These are phyloP conservation scores for Colletotrichum filicis DNA, from an alignment of 2,329 filamentous ascomycete species.

Conservation along the genomic window DNA sequence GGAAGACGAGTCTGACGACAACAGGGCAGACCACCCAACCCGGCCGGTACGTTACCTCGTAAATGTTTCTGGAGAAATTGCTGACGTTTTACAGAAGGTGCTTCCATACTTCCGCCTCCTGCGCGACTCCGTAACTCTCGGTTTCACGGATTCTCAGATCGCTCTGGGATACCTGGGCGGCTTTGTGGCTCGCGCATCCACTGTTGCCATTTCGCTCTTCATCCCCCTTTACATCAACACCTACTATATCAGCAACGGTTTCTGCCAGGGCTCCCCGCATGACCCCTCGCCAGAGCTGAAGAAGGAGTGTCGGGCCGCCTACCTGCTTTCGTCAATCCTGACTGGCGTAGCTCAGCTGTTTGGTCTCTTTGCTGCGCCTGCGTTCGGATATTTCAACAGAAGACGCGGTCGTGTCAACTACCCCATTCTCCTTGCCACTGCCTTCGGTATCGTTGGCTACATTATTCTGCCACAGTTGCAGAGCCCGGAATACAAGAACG, in stretches of 20 bases:
- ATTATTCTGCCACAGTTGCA: constrained; percentile 77
- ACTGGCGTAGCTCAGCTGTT: constrained; percentile 90
- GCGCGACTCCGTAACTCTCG: constrained; percentile 73
- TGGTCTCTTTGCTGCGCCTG: constrained; percentile 84
- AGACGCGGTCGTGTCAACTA: constrained; percentile 74
- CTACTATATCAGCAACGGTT: constrained; percentile 84
- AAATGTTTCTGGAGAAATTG: background rate
- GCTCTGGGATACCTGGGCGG: constrained; percentile 91
- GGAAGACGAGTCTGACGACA: constrained; percentile 25
- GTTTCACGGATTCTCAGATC: constrained; percentile 81
- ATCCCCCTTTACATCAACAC: constrained; percentile 93
- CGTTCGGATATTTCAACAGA: constrained; percentile 88
- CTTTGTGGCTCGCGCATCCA: constrained; percentile 93
- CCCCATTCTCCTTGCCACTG: constrained; percentile 78
- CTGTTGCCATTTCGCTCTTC: constrained; percentile 94
- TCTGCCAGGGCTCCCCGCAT: constrained; percentile 76
- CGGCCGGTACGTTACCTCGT: constrained; percentile 41
- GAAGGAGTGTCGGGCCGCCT: constrained; percentile 85
- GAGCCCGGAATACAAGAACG: constrained; percentile 78
- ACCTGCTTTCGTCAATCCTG: constrained; percentile 86
- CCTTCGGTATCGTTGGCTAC: constrained; percentile 84
- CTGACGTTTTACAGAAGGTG: constrained; percentile 43
- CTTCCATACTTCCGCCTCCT: constrained; percentile 71
- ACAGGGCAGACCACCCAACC: constrained; percentile 36
- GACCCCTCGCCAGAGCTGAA: constrained; percentile 81